phyloP scores from a whole-genome alignment of 371 early-diverging fungal genomes.

The Batrachochytrium dendrobatidis region DNA sequence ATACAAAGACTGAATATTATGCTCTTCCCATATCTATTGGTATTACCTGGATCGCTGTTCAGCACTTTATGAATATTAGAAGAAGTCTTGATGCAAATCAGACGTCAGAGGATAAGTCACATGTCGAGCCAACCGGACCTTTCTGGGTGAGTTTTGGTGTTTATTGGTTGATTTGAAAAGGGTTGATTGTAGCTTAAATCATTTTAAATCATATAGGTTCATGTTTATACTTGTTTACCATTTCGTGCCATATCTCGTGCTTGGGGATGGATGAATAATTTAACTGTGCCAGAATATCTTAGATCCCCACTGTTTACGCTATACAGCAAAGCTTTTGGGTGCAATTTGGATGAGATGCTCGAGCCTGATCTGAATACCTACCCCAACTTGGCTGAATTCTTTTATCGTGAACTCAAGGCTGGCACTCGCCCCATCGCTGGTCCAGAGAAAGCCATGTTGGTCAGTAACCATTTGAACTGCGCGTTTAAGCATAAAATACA shows the following conservation, averaged over 20 bases:
- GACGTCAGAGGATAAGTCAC: constrained; percentile 18
- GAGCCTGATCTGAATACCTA: constrained; percentile 70
- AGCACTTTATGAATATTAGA: constrained; percentile 53
- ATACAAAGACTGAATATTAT: constrained; percentile 16
- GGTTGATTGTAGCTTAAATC: background rate
- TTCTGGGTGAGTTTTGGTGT: constrained; percentile 77
- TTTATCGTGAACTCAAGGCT: constrained; percentile 77
- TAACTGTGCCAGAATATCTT: constrained; percentile 71
- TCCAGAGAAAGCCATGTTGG: constrained; percentile 46
- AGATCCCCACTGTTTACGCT: constrained; percentile 66
- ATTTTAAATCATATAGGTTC: constrained; percentile 49
- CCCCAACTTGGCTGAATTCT: constrained; percentile 80
- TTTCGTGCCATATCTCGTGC: constrained; percentile 78
- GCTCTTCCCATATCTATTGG: constrained; percentile 48
- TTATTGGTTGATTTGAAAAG: constrained; percentile 29
- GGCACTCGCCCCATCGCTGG: constrained; percentile 65
- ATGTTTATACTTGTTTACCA: constrained; percentile 79
- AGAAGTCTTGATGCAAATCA: constrained; percentile 17
- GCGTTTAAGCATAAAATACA: background rate
- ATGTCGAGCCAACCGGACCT: constrained; percentile 30
- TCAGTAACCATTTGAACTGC: constrained; percentile 22
- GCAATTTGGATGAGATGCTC: constrained; percentile 88
- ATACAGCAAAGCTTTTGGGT: constrained; percentile 81
- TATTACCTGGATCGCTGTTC: constrained; percentile 59
- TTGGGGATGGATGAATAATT: constrained; percentile 78